Base-by-base conservation (phyloP, 192 early-diverging fungal species). In the Podila horticola region DNA sequence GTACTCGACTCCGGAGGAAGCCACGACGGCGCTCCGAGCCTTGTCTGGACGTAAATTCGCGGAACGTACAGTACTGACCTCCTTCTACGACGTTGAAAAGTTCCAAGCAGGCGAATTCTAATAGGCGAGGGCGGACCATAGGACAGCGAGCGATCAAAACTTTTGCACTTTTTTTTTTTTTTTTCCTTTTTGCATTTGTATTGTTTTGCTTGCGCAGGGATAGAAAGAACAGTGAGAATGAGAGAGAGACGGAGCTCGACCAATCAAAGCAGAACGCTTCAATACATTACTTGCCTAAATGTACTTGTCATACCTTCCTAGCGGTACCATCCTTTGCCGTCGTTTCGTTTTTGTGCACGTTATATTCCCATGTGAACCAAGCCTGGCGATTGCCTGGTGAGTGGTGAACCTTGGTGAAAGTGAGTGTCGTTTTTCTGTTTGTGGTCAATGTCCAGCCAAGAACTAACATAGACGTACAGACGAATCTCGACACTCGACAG, bases 21-120 rank as follows among this genome's bases (percentile, higher is more conserved):
- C 92, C 22, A 86, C 87, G 8, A 70, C 75, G 2, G 97, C 97
- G 1, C 83, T 95, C 36, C 88, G 90, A 22, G 89, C 95, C 15
- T 86, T 99, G 55, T 95, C 96, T 28, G 97, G 97, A 36, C 90
- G 97, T 41, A 95, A 93, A 86, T 99, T 99, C 83, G 92, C 92
- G 55, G 94, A 96, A 36, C 88, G 97, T 30, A 99, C 96, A 5
- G 97, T 99, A 36, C 83, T 99, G 64, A 92, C 96, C 11, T 89
- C 95, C 17, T 98, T 91, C 79, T 92, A 91, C 65, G 82, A 91
- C 29, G 92, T 95, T 62, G 88, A 91, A 6, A 90, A 90, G 69
- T 97, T 93, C 79, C 64, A 76, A 26, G 84, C 83, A 57, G 86
- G 87, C 9, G 90, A 95, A 64, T 92, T 90, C 69, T 93, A 85